Base-by-base conservation (phyloP, 768 basidiomycete genomes). In the Pleurotus djamor region DNA sequence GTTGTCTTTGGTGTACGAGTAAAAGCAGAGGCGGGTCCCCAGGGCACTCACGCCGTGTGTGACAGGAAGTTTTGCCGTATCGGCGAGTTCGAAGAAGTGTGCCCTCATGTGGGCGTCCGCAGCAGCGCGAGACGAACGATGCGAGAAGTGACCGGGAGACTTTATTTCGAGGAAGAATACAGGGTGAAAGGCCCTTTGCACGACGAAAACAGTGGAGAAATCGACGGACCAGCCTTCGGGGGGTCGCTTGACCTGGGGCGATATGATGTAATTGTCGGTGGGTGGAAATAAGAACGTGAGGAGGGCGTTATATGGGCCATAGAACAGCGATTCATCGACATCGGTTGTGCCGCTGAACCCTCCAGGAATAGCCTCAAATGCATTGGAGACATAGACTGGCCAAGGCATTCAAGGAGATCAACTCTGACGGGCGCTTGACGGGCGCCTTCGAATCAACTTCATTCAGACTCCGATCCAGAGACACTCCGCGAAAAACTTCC, bases 271-370 rank as follows among this genome's bases (percentile, higher is more conserved):
- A 35, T 44, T 56, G 16, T 61, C 61, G n/a, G 35, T 41, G 12
- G 59, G 21, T 52, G 59, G 48, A 59, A 67, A 67, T 7, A 67
- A 59, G 43, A 57, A 37, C 47, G 59, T 60, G 34, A 66, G 63
- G 48, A 67, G 65, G 34, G 60, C 6, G 45, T 48, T 67, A 63
- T 64, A 67, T 14, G 66, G 66, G 7, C 63, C 66, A 59, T 65
- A 64, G 57, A 57, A 65, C 21, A 28, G 21, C 21, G 21, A 28
- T 28, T 28, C 21, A 28, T 28, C 21, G 21, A 28, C 21, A 28
- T 28, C 21, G 21, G 21, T 28, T 28, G 21, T 28, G 21, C 21
- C 21, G 21, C 3, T 3, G 21, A 28, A 1, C 21, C 21, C 21
- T 28, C 21, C 21, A 28, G 21, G 21, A 28, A 28, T 28, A 28